A percentile compares a stretch with the other conserved stretches of the same genome.
Conservation (phyloP, 164 flowering plant species). For the Chloranthus sessilifolius region DNA sequence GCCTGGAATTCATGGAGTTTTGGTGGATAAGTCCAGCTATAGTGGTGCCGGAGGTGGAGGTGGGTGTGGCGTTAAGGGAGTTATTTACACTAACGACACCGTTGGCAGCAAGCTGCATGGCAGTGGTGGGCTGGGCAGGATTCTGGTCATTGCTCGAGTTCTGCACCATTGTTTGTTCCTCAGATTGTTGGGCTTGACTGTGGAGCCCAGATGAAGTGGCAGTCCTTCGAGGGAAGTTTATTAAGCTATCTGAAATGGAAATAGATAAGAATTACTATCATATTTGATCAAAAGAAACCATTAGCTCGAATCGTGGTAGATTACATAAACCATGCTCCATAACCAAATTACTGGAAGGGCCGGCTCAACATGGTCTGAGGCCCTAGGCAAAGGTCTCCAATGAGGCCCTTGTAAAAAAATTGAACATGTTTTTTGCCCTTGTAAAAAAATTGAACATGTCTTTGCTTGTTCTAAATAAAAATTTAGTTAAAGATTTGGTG, state of each 20-base stretch:
- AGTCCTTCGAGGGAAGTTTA: conserved; percentile 77
- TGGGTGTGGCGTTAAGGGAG: conserved; percentile 30
- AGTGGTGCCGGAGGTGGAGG: conserved; percentile 39
- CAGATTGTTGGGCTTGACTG: conserved; percentile 50
- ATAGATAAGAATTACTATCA: conserved; percentile 1
- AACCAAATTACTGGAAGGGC: too few relatives aligned
- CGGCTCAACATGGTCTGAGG: too few relatives aligned
- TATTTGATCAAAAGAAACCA: too few relatives aligned
- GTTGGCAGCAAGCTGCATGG: conserved; percentile 45
- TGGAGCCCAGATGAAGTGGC: conserved; percentile 41
- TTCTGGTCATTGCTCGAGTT: conserved; percentile 41
- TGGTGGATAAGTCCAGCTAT: conserved; percentile 77
- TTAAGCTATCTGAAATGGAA: conserved; percentile 70
- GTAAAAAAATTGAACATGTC: too few relatives aligned
- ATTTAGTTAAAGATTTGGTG: too few relatives aligned
- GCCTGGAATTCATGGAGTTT: conserved; percentile 80
- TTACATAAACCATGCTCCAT: too few relatives aligned
- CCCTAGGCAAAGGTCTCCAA: too few relatives aligned
- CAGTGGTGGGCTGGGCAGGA: conserved; percentile 30
- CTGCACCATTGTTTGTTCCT: conserved; percentile 41
- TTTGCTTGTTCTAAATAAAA: too few relatives aligned
- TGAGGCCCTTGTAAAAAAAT: too few relatives aligned
- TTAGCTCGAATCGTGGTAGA: too few relatives aligned
- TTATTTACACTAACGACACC: conserved; percentile 49
- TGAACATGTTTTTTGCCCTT: too few relatives aligned